Evolutionary conservation across 1,284 basidiomycete species (phyloP).

Genomic region (Coniferiporia sulphurascens): DNA sequence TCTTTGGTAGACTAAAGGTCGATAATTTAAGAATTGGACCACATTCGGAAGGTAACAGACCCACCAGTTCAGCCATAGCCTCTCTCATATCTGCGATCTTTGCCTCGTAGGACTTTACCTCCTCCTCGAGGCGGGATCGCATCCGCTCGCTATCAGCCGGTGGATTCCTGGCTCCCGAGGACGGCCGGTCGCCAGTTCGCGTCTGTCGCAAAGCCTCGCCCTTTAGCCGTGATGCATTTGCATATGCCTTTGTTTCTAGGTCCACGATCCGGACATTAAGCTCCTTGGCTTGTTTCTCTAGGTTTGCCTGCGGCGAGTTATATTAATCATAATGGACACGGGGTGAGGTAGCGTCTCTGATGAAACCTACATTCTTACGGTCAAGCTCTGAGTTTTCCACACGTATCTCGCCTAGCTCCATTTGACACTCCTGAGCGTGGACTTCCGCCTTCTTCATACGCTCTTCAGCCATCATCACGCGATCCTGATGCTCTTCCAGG

Average conservation of each 20-base stretch:
- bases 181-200: slow-evolving; percentile 47
- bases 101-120: slow-evolving; percentile 51
- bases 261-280: slow-evolving; percentile 77
- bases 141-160: slow-evolving; percentile 58
- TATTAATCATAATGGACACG: slow-evolving; percentile 1
- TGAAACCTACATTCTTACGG: slow-evolving; percentile 60
- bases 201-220: slow-evolving; percentile 43
- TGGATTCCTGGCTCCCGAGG: slow-evolving; percentile 50
- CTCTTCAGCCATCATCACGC: slow-evolving; percentile 65
- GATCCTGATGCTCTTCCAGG: slow-evolving; percentile 73
- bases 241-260: slow-evolving; percentile 72
- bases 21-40: background rate
- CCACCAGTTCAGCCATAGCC: slow-evolving; percentile 55
- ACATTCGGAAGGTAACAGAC: slow-evolving; percentile 18
- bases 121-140: slow-evolving; percentile 57
- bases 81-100: slow-evolving; percentile 54
- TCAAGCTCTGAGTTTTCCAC: slow-evolving; percentile 78
- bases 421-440: slow-evolving; percentile 68
- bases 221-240: slow-evolving; percentile 57
- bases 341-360: slow-evolving; percentile 4
- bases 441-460: slow-evolving; percentile 77
- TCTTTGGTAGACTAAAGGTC: slow-evolving; percentile 63
- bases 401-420: slow-evolving; percentile 68
- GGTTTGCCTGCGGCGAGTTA: slow-evolving; percentile 48
- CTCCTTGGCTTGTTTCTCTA: slow-evolving; percentile 82